A percentile compares a stretch with the other conserved stretches of the same genome.
These are phyloP conservation scores for Lumnitzera racemosa DNA, from an alignment of 345 rosid species.

Conservation along the genomic window DNA sequence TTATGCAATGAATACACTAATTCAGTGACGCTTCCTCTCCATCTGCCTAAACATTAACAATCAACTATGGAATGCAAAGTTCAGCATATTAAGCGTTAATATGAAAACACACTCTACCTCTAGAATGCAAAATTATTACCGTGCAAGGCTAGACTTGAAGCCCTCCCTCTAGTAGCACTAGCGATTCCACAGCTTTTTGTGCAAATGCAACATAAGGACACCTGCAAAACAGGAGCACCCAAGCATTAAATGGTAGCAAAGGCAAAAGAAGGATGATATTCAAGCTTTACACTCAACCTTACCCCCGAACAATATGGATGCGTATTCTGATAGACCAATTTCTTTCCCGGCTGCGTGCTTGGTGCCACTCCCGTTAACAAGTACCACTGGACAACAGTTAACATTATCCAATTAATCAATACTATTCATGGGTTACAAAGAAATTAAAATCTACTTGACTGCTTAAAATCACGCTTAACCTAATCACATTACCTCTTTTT, in stretches of 20 bases:
- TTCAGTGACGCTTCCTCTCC: too few species aligned
- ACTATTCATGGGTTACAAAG: too few species aligned
- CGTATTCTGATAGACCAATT: slow-evolving; percentile 36
- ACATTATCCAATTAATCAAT: too few species aligned
- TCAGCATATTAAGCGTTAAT: too few species aligned
- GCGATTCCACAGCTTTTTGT: slow-evolving; percentile 72
- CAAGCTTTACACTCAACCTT: not conserved
- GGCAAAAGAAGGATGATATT: not conserved
- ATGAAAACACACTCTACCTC: slow-evolving; percentile 36
- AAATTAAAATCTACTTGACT: too few species aligned
- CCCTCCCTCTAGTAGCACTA: slow-evolving; percentile 74
- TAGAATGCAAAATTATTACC: slow-evolving; percentile 64
- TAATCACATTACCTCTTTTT: too few species aligned
- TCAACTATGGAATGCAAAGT: too few species aligned
- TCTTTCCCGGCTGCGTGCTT: slow-evolving; percentile 82
- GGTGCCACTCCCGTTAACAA: slow-evolving; percentile 48
- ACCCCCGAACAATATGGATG: not conserved
- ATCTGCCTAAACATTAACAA: too few species aligned
- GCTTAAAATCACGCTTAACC: too few species aligned
- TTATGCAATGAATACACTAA: too few species aligned
- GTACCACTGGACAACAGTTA: too few species aligned
- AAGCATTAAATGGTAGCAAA: not conserved
- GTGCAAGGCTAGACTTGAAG: slow-evolving; percentile 84
- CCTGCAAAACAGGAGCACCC: slow-evolving; percentile 19
- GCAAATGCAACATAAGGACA: slow-evolving; percentile 65